phyloP scores from a whole-genome alignment of 129 eudicot genomes.

The Pulicaria dysenterica region DNA sequence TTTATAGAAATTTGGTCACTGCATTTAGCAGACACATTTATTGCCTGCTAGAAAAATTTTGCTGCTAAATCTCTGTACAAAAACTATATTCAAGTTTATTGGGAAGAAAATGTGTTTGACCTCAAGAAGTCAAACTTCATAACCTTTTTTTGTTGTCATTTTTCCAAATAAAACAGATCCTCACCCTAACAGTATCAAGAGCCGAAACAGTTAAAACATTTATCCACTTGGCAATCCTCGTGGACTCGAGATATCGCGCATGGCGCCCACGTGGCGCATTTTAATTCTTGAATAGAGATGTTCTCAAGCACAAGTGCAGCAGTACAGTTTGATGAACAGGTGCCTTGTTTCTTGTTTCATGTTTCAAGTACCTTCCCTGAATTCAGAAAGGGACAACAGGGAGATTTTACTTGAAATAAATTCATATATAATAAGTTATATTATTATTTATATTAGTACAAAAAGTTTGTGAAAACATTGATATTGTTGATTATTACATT shows the following conservation, averaged over 20 bases:
- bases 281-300: conserved; percentile 29
- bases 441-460: conserved; percentile 36
- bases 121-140: conserved; percentile 22
- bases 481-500: conserved; percentile 37
- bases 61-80: not conserved
- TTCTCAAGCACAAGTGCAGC: conserved; percentile 43
- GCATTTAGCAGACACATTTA: not conserved
- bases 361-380: conserved; percentile 40
- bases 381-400: conserved; percentile 33
- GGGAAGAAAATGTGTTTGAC: not conserved
- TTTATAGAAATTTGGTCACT: not conserved
- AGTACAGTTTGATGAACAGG: conserved; percentile 42
- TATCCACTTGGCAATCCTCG: not conserved
- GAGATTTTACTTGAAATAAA: conserved; percentile 40
- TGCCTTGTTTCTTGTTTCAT: conserved; percentile 27
- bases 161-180: conserved; percentile 38
- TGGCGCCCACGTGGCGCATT: conserved; percentile 21
- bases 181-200: conserved; percentile 27
- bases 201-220: conserved; percentile 23
- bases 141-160: not conserved
- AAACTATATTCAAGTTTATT: conserved; percentile 3
- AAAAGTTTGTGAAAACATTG: conserved; percentile 34
- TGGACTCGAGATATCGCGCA: conserved; percentile 9
- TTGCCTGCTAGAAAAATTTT: not conserved
- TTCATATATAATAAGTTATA: conserved; percentile 33